These are phyloP conservation scores for Polytrichum formosum DNA, from an alignment of 225 moss, liverwort and hornwort genomes.

Conservation along the genomic window DNA sequence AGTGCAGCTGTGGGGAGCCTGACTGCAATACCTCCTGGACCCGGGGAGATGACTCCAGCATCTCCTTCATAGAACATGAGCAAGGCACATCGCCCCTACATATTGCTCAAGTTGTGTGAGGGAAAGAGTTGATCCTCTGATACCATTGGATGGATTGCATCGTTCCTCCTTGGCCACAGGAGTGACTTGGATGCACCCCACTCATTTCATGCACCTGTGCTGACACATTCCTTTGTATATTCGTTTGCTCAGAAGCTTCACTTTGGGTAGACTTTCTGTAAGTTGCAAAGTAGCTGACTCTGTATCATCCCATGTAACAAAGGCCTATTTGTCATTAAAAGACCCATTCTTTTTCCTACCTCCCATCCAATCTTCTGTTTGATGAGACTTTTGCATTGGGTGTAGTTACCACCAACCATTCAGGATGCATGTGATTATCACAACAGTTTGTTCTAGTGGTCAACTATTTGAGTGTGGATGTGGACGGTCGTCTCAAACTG, in stretches of 20 bases:
- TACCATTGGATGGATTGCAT: conserved; percentile 1
- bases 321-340: conserved; percentile 9
- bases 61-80: conserved; percentile 21
- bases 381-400: too few relatives aligned
- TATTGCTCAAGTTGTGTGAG: conserved; percentile 10
- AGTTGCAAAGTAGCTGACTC: conserved; percentile 18
- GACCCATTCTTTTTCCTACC: too few relatives aligned
- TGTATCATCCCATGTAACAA: conserved; percentile 37
- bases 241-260: conserved; percentile 25
- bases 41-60: conserved; percentile 20
- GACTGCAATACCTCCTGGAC: conserved; percentile 10
- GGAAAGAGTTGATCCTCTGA: conserved; percentile 8
- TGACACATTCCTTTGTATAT: conserved; percentile 32
- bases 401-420: too few relatives aligned
- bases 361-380: too few relatives aligned
- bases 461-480: too few relatives aligned
- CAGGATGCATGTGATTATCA: too few relatives aligned
- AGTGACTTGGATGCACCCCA: conserved; percentile 11
- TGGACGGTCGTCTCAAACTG: too few relatives aligned
- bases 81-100: not conserved
- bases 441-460: too few relatives aligned
- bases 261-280: conserved; percentile 11
- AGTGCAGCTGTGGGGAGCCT: conserved; percentile 13
- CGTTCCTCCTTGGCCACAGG: conserved; percentile 1
- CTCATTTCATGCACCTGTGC: conserved; percentile 9